A percentile compares a stretch with the other conserved stretches of the same genome.
phyloP scores from a whole-genome alignment of 176 grass and related monocot species.

The maize (Zea mays) region Zm-B73-REFERENCE-NAM-5.0 NC_050099.1:137540501-137541000 shows the following conservation, averaged over 20 bases:
- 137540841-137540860: not conserved
- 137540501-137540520: slow-evolving; percentile 42
- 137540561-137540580: slow-evolving; percentile 90
- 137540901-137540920: not conserved
- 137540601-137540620: slow-evolving; percentile 74
- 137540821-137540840: no score
- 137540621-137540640: slow-evolving; percentile 58
- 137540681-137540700: slow-evolving; percentile 76
- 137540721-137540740: no score
- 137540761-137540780: not conserved
- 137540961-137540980: no score
- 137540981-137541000: not conserved
- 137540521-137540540: slow-evolving; percentile 18
- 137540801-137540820: no score
- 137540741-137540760: not conserved
- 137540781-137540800: no score
- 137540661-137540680: slow-evolving; percentile 80
- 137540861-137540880: slow-evolving; percentile 18
- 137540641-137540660: slow-evolving; percentile 73
- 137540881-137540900: not conserved
- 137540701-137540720: slow-evolving; percentile 53
- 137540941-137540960: no score
- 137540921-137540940: no score
- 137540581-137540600: slow-evolving; percentile 95
- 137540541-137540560: slow-evolving; percentile 16